Evolutionary conservation across 1,139 yeast genomes (phyloP), one percentile per base, ranked within the genome.

Genomic region (Kodamaea arcana): DNA sequence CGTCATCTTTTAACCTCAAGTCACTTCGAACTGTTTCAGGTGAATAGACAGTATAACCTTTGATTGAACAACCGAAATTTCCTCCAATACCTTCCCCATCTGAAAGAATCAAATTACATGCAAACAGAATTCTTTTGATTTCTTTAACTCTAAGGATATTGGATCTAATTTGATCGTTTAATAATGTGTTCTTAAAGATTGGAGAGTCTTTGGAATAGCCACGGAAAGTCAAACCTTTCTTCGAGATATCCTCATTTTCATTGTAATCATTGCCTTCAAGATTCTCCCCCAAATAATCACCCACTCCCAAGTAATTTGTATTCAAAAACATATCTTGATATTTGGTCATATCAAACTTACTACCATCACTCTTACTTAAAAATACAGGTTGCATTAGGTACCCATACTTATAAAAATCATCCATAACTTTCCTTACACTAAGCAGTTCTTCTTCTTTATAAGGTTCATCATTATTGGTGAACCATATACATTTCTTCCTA

Each of bases 31-130:
- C 52, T 31, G 64, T 68, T 41, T 80, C 83, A 35, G 74, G 77
- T 12, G 71, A 63, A 44, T 72, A 75, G n/a, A 84, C 64, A 0
- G 83, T 61, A 48, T 80, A 84, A 0, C 95, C 97, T 46, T 75
- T 77, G 1, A 88, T 66, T 0, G 87, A 82, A 33, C 92, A 73
- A 0, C 72, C 69, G 12, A 87, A 44, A 1, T 63, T 60, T 2
- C 79, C 77, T 42, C 58, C 63, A 7, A 56, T 36, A 0, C 46
- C 52, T 1, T 52, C 44, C 6, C 67, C 68, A 45, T 69, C 73
- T 41, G 74, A 64, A 11, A 69, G 49, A 3, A 69, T 51, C 33
- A 69, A 51, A n/a, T 79, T 74, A 44, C 86, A 77, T 10, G 76
- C 69, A 49, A 84, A 83, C 30, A 72, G 73, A 3, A 80, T 70